These are phyloP conservation scores for Xylaria curta DNA, from an alignment of 495 filamentous ascomycete genomes.

Conservation along the genomic window DNA sequence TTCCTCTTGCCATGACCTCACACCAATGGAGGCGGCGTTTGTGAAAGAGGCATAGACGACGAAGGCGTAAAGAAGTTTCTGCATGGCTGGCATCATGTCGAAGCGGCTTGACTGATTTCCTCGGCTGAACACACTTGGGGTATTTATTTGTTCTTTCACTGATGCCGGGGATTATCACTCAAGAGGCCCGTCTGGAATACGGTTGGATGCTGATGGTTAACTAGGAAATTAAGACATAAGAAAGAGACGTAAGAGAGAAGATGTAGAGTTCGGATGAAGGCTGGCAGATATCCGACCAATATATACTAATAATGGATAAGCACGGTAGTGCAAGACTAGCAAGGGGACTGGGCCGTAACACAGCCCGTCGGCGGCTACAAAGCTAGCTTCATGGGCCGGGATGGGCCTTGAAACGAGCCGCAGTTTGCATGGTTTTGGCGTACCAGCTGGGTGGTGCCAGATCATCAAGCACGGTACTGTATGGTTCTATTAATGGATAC, in stretches of 20 bases:
- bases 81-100: constrained; percentile 9
- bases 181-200: background rate
- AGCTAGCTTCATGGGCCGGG: constrained; percentile 2
- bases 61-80: constrained; percentile 36
- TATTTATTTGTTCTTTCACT: background rate
- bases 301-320: constrained; percentile 8
- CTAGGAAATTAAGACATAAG: background rate
- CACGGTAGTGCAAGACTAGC: background rate
- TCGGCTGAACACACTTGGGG: background rate
- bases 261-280: background rate
- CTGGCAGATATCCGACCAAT: background rate
- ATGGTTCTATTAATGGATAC: constrained; percentile 12
- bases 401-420: constrained; percentile 9
- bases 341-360: constrained; percentile 11
- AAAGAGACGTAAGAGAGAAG: background rate
- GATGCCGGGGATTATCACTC: background rate
- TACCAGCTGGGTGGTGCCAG: constrained; percentile 23
- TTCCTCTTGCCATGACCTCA: constrained; percentile 22
- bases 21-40: constrained; percentile 37
- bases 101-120: background rate
- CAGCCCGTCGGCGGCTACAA: constrained; percentile 2
- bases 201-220: background rate
- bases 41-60: constrained; percentile 40
- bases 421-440: constrained; percentile 12
- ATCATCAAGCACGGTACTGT: constrained; percentile 2